Base-by-base conservation (phyloP, 2,329 filamentous ascomycete genomes). In the Plectosphaerella plurivora region DNA sequence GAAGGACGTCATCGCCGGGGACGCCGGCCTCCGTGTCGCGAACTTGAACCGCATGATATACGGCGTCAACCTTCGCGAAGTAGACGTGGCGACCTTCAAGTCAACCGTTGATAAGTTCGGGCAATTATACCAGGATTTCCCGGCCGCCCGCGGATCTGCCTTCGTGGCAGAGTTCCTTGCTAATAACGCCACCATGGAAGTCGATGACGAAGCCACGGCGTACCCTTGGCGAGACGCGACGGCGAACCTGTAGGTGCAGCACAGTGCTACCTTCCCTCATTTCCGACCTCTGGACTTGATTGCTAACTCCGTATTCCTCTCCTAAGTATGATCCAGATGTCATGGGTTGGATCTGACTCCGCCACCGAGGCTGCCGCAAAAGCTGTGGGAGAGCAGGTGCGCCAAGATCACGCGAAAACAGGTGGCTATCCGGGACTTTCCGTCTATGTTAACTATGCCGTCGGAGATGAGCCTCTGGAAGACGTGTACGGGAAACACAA, bases 161-260 rank as follows among this genome's bases (percentile, higher is more conserved):
- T 54, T 74, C 1, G 55, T 74, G 4, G 60, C 68, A 24, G 66
- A 68, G 57, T 62, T 61, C 15, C 73, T 37, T n/a, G 11, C 73
- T 59, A 65, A 68, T n/a, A 55, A 67, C 15, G 63, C 53, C 24
- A 64, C 68, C 41, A 66, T 68, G 46, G 67, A 64, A 5, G 53
- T 55, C 3, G 47, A 52, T n/a, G 60, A 73, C 51, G 66, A 37
- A n/a, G 35, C 66, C 1, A 61, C 72, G 35, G 63, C 66, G 0
- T 68, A 72, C 15, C 66, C 71, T 0, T 73, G 70, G 71, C 35
- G 35, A 11, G 35, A 37, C 15, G 35, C 35, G 35, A 37, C 35
- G 11, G 11, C 11, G 4, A 37, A 37, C 35, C 35, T 37, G 35
- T 37, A 37, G 15, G 35, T n/a, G 15, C 35, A 22, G 22, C 22